These are phyloP conservation scores for Rhinocladiella similis DNA, from an alignment of 2,329 filamentous ascomycete genomes.

Conservation along the genomic window DNA sequence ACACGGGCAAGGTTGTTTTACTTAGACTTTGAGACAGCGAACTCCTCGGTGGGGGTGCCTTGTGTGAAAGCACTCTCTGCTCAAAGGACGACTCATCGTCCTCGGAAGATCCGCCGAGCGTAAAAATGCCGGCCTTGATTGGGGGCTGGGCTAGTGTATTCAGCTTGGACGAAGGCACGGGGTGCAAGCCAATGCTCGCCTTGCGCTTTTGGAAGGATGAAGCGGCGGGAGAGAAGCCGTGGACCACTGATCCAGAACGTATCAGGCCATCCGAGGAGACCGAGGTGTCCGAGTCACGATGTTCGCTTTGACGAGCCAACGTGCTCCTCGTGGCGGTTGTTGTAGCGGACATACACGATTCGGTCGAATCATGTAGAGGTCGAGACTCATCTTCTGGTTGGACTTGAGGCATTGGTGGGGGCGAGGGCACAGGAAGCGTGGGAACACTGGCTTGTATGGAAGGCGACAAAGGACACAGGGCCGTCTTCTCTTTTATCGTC, in stretches of 20 bases:
- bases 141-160: conserved; percentile 12
- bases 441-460: conserved; percentile 42
- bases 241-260: conserved; percentile 69
- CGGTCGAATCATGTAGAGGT: conserved; percentile 47
- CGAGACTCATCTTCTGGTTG: conserved; percentile 41
- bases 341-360: conserved; percentile 62
- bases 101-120: conserved; percentile 80
- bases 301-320: conserved; percentile 44
- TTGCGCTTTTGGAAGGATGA: conserved; percentile 64
- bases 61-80: conserved; percentile 54
- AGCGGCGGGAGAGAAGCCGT: conserved; percentile 77
- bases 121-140: conserved; percentile 63
- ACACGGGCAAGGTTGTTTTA: conserved; percentile 41
- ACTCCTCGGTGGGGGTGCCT: conserved; percentile 38
- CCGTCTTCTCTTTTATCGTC: conserved; percentile 82
- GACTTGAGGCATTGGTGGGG: conserved; percentile 44
- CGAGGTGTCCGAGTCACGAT: conserved; percentile 60
- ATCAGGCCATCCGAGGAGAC: conserved; percentile 60
- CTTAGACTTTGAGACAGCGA: conserved; percentile 46
- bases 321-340: conserved; percentile 51
- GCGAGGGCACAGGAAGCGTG: conserved; percentile 36
- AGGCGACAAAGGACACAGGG: conserved; percentile 59
- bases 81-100: conserved; percentile 79
- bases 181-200: conserved; percentile 4
- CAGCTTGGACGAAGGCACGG: conserved; percentile 8